Evolutionary conservation across 805 yeast species (phyloP), one percentile per base, ranked within the genome.

Genomic region (Sugiyamaella mastotermitis): DNA sequence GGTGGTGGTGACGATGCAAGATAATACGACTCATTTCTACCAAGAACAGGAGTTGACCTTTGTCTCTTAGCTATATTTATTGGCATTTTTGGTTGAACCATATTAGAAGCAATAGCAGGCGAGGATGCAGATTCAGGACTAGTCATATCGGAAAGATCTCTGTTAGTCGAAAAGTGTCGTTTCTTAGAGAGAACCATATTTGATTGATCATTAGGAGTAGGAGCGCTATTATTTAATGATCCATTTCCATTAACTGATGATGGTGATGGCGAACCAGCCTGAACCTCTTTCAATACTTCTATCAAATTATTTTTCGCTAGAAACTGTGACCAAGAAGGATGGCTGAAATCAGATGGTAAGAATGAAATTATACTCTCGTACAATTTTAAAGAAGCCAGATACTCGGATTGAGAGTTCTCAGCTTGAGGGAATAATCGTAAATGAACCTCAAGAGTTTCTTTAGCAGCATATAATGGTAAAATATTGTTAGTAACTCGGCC

Each of bases 401-500:
- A 43, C 8, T 46, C 43, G 9, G 34, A 30, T 36, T 46, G 50
- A 16, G 35, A 28, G 9, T 33, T 14, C 9, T 19, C 34, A 5
- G 26, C 18, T 15, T 50, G 46, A 6, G 59, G 59, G 14, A 49
- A 42, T 30, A 53, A 38, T 15, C 53, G 47, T 6, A 56, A 41
- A 17, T 49, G 53, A 27, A 55, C 51, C 26, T 55, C 56, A 17
- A 55, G 49, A 1, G 60, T 55, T 41, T 55, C 60, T 14, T 42
- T 37, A 29, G 43, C 47, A 13, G 38, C 38, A 40, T 49, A 50
- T 21, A 54, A 31, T n/a, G 52, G 51, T 28, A 54, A 31, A 13
- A 52, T 24, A 33, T 48, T 54, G 21, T 49, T 42, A 33, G 49
- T 46, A 9, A 55, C 55, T 25, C 48, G 44, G 17, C 59, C 59